Conservation (phyloP, 331 rosid genomes). For the Pyracantha coccinea region DNA sequence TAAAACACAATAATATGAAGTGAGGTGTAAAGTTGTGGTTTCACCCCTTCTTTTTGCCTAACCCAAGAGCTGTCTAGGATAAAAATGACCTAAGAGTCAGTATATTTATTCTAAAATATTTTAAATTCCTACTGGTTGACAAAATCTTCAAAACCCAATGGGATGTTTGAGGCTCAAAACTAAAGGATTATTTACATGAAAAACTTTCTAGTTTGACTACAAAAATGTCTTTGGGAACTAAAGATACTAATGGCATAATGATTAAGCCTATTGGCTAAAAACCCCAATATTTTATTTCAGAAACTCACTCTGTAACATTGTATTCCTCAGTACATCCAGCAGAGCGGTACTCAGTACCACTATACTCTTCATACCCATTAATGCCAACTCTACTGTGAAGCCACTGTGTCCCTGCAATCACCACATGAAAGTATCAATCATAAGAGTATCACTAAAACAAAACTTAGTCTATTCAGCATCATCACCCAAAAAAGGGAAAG, state of each 20-base stretch:
- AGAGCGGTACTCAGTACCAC: slow-evolving; percentile 82
- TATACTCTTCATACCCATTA: slow-evolving; percentile 84
- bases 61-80: neutral
- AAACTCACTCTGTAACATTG: slow-evolving; percentile 54
- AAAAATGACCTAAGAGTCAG: neutral
- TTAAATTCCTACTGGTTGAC: neutral
- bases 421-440: neutral
- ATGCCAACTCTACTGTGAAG: slow-evolving; percentile 79
- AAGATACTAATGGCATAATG: neutral
- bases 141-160: neutral
- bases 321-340: slow-evolving; percentile 96
- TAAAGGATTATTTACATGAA: neutral
- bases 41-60: neutral
- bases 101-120: neutral
- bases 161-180: neutral
- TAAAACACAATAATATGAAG: neutral
- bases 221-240: neutral
- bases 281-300: neutral
- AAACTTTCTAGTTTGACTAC: neutral
- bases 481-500: neutral
- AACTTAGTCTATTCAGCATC: neutral
- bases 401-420: slow-evolving; percentile 71
- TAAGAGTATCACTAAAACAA: neutral
- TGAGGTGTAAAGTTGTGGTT: neutral
- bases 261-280: neutral